Base-by-base conservation (phyloP, 2,329 filamentous ascomycete species). In the Penicillium thymicola region DNA sequence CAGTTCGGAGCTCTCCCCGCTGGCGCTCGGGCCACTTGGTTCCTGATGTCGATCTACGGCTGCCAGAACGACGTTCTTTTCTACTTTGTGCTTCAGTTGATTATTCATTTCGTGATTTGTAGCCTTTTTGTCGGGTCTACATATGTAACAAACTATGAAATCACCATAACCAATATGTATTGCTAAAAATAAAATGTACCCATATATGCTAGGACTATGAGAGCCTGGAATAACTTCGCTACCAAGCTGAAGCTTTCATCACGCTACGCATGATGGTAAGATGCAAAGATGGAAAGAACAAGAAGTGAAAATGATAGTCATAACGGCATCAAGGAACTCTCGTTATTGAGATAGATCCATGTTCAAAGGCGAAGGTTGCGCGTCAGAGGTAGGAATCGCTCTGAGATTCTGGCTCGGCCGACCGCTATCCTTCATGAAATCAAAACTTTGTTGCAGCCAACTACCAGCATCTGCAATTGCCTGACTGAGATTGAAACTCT, bases 401-500 rank as follows among this genome's bases (percentile, higher is more conserved):
- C 23, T 36, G 27, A 16, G 44, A 25, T 51, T 45, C 36, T 58
- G 62, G 32, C 55, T 63, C 42, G 58, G 55, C 7, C 61, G 55
- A 40, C 59, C 59, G 41, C 68, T 57, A 7, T 77, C 72, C 49
- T 69, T 71, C 52, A 75, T 70, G 21, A 75, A 66, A 57, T 78
- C 75, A 61, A 76, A 78, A 55, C 72, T 77, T 49, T 76, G 69
- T 37, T 71, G 72, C n/a, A 79, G 63, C 68, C 75, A 79, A 58
- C 74, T 78, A 5, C 76, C 76, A 10, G 76, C 68, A 54, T 79
- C 77, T 6, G 72, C 72, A n/a, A 79, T 76, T 1, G 75, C 75
- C 61, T 76, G 72, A 42, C 69, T 74, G 5, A 78, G 68, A 54
- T 77, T 72, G 49, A 78, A 78, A n/a, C 67, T 70, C 10, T 76